Base-by-base conservation (phyloP, 2,329 filamentous ascomycete species). In the Hysterium pulicare region DNA sequence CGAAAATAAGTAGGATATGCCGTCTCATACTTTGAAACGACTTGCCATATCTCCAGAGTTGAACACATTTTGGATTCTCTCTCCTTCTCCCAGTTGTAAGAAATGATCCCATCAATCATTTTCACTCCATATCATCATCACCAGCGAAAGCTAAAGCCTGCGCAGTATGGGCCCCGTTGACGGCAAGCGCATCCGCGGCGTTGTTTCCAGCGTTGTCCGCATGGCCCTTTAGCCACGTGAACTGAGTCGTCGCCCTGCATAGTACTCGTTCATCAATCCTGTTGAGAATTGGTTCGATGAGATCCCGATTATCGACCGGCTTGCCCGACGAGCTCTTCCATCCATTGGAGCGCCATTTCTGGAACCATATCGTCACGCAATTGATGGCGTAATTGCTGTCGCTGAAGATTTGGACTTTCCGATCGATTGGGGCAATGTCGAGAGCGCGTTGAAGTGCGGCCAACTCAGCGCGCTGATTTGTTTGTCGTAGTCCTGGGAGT, bases 381-480 rank as follows among this genome's bases (percentile, higher is more conserved):
- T 90, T 84, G 66, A 96, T 95, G 1, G 87, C 79, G 69, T 97
- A 97, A 58, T 83, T 83, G 66, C 87, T 93, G 69, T 98, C 93
- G n/a, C 84, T 90, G 61, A 84, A 78, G 51, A 98, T 94, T 43
- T 83, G 77, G 10, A 94, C 78, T 46, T 82, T 74, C 44, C 86
- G 77, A 44, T 83, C 75, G 13, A 78, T 69, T 1, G 87, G 83
- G 2, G 84, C 82, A 34, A 84, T 79, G 58, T 96, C 82, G 17
- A 97, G 75, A 1, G 90, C 90, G 44, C 90, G 85, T 22, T 87
- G 74, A 49, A 97, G 85, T 6, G 90, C 93, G 19, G 87, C 90
- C 45, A 98, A 74, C 70, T 98, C 93, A n/a, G 91, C 93, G 3
- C 93, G 86, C 66, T 97, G 89, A 63, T 98, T 98, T 1, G 93